A percentile compares a stretch with the other conserved stretches of the same genome.
Evolutionary conservation across 441 rosid species (phyloP).

Genomic region (Oxalis stricta): DNA sequence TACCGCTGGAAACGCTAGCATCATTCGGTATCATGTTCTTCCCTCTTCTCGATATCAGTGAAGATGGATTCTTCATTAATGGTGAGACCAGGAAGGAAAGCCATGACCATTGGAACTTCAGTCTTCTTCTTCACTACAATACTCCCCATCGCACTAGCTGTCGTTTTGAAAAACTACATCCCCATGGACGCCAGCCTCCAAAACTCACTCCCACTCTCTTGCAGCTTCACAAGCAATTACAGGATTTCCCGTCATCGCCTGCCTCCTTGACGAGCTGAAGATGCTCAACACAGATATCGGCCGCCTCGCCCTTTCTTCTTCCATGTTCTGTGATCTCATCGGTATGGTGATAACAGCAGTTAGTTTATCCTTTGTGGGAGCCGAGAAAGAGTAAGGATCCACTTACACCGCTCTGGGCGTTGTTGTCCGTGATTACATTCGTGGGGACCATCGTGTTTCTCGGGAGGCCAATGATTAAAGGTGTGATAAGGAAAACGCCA

Average conservation of each 20-base stretch:
- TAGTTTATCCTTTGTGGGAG: neutral
- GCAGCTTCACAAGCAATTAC: conserved; percentile 17
- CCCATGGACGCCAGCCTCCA: conserved; percentile 9
- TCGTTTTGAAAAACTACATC: neutral
- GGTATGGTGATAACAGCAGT: neutral
- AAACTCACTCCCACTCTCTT: conserved; percentile 3
- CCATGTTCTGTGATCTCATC: conserved; percentile 17
- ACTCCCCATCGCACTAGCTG: neutral
- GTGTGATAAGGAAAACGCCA: conserved; percentile 1
- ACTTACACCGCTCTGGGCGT: neutral
- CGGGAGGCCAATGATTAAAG: conserved; percentile 10
- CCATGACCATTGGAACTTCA: conserved; percentile 13
- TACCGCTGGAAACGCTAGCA: conserved; percentile 11
- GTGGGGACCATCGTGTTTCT: conserved; percentile 1
- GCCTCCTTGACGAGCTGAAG: conserved; percentile 18
- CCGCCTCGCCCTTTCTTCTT: conserved; percentile 16
- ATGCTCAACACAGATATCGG: conserved; percentile 27
- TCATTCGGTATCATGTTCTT: conserved; percentile 21
- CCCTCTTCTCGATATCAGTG: conserved; percentile 16
- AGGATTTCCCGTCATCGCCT: conserved; percentile 16
- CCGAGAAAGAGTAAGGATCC: no score
- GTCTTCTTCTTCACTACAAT: conserved; percentile 5
- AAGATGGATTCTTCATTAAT: conserved; percentile 16
- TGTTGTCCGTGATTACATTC: neutral
- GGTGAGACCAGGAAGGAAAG: conserved; percentile 16